These are phyloP conservation scores for Irpex sp. DNA, from an alignment of 1,284 basidiomycete species.

Conservation along the genomic window DNA sequence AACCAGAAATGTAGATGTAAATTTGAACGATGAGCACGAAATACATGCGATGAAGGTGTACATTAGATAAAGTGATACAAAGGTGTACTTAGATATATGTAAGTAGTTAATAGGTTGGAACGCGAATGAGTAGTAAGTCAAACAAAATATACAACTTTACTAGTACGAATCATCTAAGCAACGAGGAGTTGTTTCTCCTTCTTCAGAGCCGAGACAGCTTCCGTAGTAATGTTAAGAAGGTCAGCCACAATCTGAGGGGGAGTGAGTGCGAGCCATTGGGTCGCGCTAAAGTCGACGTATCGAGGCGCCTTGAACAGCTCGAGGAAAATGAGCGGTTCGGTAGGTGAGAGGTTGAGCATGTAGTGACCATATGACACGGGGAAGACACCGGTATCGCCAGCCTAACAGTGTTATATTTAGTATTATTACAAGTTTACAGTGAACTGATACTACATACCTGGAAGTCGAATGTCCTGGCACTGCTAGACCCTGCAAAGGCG, in stretches of 20 bases:
- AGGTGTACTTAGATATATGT: no score
- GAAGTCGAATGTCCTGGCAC: conserved; percentile 26
- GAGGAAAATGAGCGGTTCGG: conserved; percentile 25
- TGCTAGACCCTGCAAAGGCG: conserved; percentile 23
- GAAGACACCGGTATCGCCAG: conserved; percentile 27
- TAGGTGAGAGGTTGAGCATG: conserved; percentile 26
- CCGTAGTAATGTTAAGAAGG: conserved; percentile 25
- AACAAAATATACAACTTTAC: background rate
- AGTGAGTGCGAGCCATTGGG: conserved; percentile 30
- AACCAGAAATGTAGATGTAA: no score
- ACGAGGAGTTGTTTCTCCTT: conserved; percentile 28
- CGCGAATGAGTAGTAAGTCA: background rate
- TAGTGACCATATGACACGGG: conserved; percentile 25
- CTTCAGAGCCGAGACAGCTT: conserved; percentile 18
- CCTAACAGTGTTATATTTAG: conserved; percentile 3
- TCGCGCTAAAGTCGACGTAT: conserved; percentile 26
- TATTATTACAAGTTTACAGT: background rate
- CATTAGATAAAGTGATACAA: no score
- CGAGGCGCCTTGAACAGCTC: conserved; percentile 25
- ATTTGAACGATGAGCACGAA: background rate
- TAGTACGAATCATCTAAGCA: conserved; percentile 9
- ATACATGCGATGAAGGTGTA: background rate
- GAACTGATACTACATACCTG: conserved; percentile 13
- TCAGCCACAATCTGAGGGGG: conserved; percentile 31
- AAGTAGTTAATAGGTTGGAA: background rate